phyloP scores from a whole-genome alignment of 306 rosid species.

The Acacia melanoxylon region DNA sequence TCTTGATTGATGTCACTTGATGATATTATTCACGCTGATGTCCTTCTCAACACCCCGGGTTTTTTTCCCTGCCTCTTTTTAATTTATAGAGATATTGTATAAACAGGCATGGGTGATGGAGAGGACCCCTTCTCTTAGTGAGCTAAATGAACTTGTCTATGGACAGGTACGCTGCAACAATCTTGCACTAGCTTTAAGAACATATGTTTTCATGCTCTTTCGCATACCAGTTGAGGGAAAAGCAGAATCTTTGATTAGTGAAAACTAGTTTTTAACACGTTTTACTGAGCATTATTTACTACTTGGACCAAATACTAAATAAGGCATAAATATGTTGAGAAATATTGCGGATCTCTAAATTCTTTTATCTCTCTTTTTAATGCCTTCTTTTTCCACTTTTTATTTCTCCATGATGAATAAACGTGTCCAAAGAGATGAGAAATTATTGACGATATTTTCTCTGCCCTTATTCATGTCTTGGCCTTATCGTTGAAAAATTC shows the following conservation, averaged over 20 bases:
- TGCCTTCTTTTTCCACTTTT: background rate
- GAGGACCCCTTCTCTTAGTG: constrained; percentile 94
- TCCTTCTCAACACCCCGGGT: background rate
- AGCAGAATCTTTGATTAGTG: constrained; percentile 29
- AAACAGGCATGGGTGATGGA: constrained; percentile 82
- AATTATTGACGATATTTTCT: background rate
- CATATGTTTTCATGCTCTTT: constrained; percentile 20
- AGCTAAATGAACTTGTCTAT: constrained; percentile 83
- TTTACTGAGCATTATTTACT: background rate
- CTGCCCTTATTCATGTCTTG: background rate
- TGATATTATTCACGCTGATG: background rate
- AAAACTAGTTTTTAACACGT: background rate
- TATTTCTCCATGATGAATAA: background rate
- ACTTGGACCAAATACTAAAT: background rate
- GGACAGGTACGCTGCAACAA: constrained; percentile 70
- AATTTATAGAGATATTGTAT: constrained; percentile 41
- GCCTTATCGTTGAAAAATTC: background rate
- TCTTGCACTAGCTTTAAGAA: constrained; percentile 17
- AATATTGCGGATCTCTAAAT: background rate
- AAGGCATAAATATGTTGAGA: background rate
- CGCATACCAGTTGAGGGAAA: constrained; percentile 10
- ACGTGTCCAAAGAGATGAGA: background rate
- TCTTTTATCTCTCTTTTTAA: background rate
- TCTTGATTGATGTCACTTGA: background rate
- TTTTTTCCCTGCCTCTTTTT: constrained; percentile 18